Evolutionary conservation across 257 asterid genomes (phyloP).

Genomic region (Ehretia macrophylla): DNA sequence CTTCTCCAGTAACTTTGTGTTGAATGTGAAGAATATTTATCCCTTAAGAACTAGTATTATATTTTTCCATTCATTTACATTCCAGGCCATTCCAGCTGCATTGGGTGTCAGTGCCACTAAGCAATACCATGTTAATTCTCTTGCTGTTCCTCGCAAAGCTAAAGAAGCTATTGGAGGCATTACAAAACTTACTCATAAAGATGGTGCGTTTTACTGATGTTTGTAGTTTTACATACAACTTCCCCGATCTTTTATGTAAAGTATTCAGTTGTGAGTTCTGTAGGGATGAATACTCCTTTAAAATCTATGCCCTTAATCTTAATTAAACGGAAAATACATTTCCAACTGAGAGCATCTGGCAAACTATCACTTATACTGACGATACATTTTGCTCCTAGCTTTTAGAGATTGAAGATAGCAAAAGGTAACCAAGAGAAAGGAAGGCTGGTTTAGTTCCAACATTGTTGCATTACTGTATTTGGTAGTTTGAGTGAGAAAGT

Average conservation of each 20-base stretch:
- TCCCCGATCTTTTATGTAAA: neutral
- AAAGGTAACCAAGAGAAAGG: no score
- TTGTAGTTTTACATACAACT: no score
- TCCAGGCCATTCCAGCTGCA: slow-evolving; percentile 87
- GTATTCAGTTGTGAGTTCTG: neutral
- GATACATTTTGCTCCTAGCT: no score
- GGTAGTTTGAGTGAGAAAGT: no score
- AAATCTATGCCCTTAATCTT: no score
- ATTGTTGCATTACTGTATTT: no score
- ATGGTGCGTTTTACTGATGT: slow-evolving; percentile 41
- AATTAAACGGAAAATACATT: no score
- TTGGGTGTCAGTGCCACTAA: slow-evolving; percentile 88
- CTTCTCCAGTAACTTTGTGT: slow-evolving; percentile 6
- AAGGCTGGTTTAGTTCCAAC: no score
- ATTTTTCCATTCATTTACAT: slow-evolving; percentile 14
- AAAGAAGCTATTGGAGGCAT: slow-evolving; percentile 99
- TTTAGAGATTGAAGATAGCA: no score
- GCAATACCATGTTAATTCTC: slow-evolving; percentile 92
- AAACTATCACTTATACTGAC: no score
- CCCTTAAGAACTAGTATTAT: neutral
- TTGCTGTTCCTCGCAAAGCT: slow-evolving; percentile 98
- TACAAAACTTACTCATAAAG: slow-evolving; percentile 81
- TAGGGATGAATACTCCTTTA: no score
- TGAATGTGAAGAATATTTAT: slow-evolving; percentile 4
- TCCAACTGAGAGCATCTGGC: no score